Percentiles rank a stretch among this genome's conserved stretches.
These are phyloP conservation scores for Sicyos edulis DNA, from an alignment of 306 rosid species.

Conservation along the genomic window DNA sequence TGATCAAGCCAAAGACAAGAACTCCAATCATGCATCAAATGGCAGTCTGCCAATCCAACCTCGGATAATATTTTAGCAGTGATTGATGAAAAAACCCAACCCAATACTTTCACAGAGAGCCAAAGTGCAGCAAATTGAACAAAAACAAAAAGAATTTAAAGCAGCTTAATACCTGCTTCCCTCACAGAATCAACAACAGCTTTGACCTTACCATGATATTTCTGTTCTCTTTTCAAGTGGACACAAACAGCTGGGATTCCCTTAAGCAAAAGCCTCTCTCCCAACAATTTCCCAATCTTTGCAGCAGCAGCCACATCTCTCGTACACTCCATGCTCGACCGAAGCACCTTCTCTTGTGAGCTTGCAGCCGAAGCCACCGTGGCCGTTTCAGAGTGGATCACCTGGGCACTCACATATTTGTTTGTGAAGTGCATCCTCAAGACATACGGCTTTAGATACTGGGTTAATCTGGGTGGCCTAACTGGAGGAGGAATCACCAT, in stretches of 20 bases:
- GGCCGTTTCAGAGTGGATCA: slow-evolving; percentile 74
- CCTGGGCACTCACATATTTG: slow-evolving; percentile 71
- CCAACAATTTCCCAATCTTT: slow-evolving; percentile 73
- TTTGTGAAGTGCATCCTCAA: slow-evolving; percentile 87
- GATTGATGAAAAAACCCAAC: slow-evolving; percentile 6
- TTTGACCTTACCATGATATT: slow-evolving; percentile 86
- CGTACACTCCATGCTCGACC: slow-evolving; percentile 49
- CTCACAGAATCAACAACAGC: slow-evolving; percentile 73
- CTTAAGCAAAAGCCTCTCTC: slow-evolving; percentile 63
- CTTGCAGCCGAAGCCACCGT: slow-evolving; percentile 76
- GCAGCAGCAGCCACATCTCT: slow-evolving; percentile 89
- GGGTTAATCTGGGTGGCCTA: slow-evolving; percentile 47
- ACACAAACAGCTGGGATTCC: slow-evolving; percentile 69
- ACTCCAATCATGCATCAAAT: slow-evolving; percentile 10
- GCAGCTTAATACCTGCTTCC: slow-evolving; percentile 62
- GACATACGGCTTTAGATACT: slow-evolving; percentile 75
- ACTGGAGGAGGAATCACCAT: slow-evolving; percentile 74
- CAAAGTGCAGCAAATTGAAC: slow-evolving; percentile 5
- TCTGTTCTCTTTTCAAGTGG: slow-evolving; percentile 85
- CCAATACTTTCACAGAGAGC: neutral
- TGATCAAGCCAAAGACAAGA: neutral
- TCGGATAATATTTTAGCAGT: neutral
- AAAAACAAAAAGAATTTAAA: slow-evolving; percentile 27
- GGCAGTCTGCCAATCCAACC: neutral
- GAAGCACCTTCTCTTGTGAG: slow-evolving; percentile 67